A percentile compares a stretch with the other conserved stretches of the same genome.
phyloP scores from a whole-genome alignment of 495 filamentous ascomycete genomes.

The Barbatosphaeria neglecta region DNA sequence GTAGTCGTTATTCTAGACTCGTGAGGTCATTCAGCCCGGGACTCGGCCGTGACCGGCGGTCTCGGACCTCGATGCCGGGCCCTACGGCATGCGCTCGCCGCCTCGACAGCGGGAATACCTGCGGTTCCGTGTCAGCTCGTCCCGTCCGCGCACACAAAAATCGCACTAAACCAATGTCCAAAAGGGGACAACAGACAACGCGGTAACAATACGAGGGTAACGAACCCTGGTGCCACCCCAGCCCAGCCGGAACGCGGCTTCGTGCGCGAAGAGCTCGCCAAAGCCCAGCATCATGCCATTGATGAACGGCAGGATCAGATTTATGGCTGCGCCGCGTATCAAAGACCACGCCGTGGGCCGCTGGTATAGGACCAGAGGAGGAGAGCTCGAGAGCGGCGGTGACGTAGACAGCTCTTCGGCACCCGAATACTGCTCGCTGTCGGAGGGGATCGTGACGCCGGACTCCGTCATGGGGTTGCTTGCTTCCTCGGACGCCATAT shows the following conservation, averaged over 20 bases:
- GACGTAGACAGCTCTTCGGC: conserved; percentile 51
- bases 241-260: conserved; percentile 81
- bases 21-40: conserved; percentile 31
- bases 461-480: conserved; percentile 62
- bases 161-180: neutral
- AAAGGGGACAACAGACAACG: too few relatives aligned
- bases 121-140: conserved; percentile 1
- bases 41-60: conserved; percentile 22
- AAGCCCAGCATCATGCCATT: conserved; percentile 98
- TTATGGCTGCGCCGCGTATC: conserved; percentile 83
- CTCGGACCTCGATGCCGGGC: conserved; percentile 40
- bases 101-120: conserved; percentile 39
- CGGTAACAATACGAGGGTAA: too few relatives aligned
- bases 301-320: conserved; percentile 85
- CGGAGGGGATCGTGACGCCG: conserved; percentile 72
- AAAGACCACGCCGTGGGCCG: conserved; percentile 79
- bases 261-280: conserved; percentile 91
- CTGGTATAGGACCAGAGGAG: conserved; percentile 77
- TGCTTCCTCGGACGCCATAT: conserved; percentile 38
- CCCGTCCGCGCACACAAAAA: neutral
- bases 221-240: conserved; percentile 89
- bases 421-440: conserved; percentile 80
- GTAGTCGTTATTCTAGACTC: conserved; percentile 32
- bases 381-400: conserved; percentile 53
- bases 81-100: conserved; percentile 35